These are phyloP conservation scores for Blastocystis sp. DNA, from an alignment of 352 stramenopile species.

Conservation along the genomic window DNA sequence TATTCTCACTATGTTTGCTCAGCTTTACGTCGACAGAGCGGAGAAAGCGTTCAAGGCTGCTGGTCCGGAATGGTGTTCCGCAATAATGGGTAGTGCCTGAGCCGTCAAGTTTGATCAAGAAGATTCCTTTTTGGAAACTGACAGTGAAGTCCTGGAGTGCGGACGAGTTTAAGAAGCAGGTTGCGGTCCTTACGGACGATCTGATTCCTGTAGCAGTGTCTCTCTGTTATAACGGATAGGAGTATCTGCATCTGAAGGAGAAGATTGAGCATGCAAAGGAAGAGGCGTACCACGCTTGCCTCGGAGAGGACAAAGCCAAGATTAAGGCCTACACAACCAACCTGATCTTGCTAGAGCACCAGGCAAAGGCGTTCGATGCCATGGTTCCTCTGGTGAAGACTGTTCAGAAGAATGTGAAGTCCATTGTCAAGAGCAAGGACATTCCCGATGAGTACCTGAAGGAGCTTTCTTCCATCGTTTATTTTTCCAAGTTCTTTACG, in stretches of 20 bases:
- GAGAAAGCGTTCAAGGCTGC: slow-evolving; percentile 26
- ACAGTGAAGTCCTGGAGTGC: slow-evolving; percentile 9
- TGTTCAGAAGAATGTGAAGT: slow-evolving; percentile 36
- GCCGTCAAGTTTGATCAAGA: slow-evolving; percentile 18
- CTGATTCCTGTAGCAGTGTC: not conserved
- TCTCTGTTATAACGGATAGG: not conserved
- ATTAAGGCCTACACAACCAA: not conserved
- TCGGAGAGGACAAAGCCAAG: not conserved
- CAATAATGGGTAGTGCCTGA: slow-evolving; percentile 8
- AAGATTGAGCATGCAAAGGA: slow-evolving; percentile 17
- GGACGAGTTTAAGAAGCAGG: slow-evolving; percentile 4
- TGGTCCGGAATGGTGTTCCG: not conserved
- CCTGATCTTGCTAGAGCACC: not conserved
- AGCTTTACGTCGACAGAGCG: slow-evolving; percentile 1
- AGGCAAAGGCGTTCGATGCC: not conserved
- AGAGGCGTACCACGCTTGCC: slow-evolving; percentile 12
- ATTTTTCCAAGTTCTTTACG: not conserved
- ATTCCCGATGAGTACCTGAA: not conserved
- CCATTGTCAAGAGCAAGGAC: slow-evolving; percentile 2
- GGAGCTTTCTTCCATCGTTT: not conserved
- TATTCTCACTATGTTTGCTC: slow-evolving; percentile 43
- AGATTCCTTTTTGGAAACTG: slow-evolving; percentile 41
- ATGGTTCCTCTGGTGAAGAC: slow-evolving; percentile 8
- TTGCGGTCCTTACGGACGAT: not conserved
- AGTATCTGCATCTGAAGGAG: slow-evolving; percentile 14